phyloP scores from a whole-genome alignment of 106 monocot species.

The Acorus gramineus region DNA sequence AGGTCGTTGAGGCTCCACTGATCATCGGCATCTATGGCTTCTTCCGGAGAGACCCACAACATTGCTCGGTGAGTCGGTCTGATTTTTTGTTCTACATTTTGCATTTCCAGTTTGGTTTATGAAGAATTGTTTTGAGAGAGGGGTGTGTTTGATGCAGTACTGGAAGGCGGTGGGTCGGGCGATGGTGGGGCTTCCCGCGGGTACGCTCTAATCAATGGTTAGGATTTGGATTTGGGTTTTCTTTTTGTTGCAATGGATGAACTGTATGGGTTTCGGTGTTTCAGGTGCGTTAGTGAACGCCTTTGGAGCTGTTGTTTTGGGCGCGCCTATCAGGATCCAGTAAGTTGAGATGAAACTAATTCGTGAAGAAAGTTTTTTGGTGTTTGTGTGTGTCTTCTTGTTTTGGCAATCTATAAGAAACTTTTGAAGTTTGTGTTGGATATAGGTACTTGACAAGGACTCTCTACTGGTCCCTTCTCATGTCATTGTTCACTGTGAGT shows the following conservation, averaged over 20 bases:
- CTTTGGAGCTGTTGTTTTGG: conserved; percentile 74
- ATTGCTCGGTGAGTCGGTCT: conserved; percentile 36
- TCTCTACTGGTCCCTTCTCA: conserved; percentile 57
- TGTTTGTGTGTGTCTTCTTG: not conserved
- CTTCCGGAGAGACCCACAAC: conserved; percentile 21
- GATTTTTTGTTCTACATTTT: not conserved
- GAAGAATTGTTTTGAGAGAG: not conserved
- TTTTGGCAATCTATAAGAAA: not conserved
- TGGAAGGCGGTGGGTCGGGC: conserved; percentile 26
- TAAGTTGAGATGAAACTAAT: conserved; percentile 9
- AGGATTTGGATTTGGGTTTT: no score
- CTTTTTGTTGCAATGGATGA: no score
- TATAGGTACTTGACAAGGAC: conserved; percentile 39
- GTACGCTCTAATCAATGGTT: conserved; percentile 13
- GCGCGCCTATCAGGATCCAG: conserved; percentile 44
- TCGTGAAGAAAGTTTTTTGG: not conserved
- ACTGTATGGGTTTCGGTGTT: conserved; percentile 1
- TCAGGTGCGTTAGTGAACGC: conserved; percentile 57
- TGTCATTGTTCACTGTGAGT: conserved; percentile 69
- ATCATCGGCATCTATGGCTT: conserved; percentile 32
- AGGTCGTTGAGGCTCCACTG: conserved; percentile 34
- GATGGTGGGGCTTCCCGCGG: conserved; percentile 25
- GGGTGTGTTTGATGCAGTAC: conserved; percentile 23
- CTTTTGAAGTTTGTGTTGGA: not conserved
- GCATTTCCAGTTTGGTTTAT: not conserved